Evolutionary conservation across 2,329 filamentous ascomycete species (phyloP), one percentile per base, ranked within the genome.

Genomic region (Trichoderma lentiforme): DNA sequence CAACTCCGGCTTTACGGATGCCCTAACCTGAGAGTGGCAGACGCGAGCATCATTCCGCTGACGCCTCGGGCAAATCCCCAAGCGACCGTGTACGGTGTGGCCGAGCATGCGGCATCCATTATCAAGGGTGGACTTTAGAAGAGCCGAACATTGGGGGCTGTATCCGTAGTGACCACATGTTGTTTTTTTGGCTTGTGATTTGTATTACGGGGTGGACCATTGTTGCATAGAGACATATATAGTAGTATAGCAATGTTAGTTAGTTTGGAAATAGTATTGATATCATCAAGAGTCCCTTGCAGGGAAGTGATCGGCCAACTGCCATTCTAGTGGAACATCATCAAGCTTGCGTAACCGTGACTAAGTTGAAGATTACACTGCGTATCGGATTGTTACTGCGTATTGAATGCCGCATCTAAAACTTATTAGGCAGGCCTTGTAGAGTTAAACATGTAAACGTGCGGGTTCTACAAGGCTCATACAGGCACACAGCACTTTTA

Each of bases 21-120:
- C 7, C 43, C 57, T 47, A 66, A 74, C 14, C 68, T 77, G 39
- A 61, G 76, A 11, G 83, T 86, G 24, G 83, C 85, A 1, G 81
- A 83, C 56, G 73, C 75, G 11, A 76, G 74, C 28, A 72, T 74
- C n/a, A 74, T 76, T 56, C 74, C 75, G 9, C 24, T 74, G 36
- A 32, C 58, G 8, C 60, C 58, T 11, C 36, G 53, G 5, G 57
- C 47, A 6, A 58, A 64, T 30, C 51, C 30, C 30, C 69, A 34
- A 18, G 51, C 63, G 32, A 51, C 63, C 18, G 69, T 73, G 36
- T 73, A 73, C 66, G 71, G 60, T 11, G 28, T 73, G 18, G 71
- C 71, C 3, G 71, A 71, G 53, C 58, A 57, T 24, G 71, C 71
- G n/a, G 58, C 58, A 30, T 11, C 18, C 30, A 60, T 60, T 14